Evolutionary conservation across 2,329 filamentous ascomycete species (phyloP).

Genomic region (Gliomastix tumulicola): DNA sequence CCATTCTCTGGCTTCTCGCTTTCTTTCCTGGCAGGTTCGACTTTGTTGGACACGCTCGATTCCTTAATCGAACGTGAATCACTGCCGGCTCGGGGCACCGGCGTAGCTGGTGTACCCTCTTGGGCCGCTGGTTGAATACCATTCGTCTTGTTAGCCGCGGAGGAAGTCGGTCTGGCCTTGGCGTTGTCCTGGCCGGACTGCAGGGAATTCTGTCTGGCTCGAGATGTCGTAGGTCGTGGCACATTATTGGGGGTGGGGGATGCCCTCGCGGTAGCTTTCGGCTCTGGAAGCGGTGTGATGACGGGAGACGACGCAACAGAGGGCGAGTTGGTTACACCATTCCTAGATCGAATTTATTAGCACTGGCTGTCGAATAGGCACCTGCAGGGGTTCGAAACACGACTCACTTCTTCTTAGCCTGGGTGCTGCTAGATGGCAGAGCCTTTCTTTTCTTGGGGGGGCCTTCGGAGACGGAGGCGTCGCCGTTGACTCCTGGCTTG

Average conservation of each 20-base stretch:
- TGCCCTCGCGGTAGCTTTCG: slow-evolving; percentile 37
- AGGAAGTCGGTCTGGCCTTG: slow-evolving; percentile 49
- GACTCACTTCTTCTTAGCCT: slow-evolving; percentile 70
- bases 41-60: slow-evolving; percentile 21
- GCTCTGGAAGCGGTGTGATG: slow-evolving; percentile 60
- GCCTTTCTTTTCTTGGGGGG: slow-evolving; percentile 70
- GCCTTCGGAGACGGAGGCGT: slow-evolving; percentile 59
- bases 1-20: slow-evolving; percentile 17
- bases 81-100: slow-evolving; percentile 17
- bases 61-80: slow-evolving; percentile 48
- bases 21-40: slow-evolving; percentile 24
- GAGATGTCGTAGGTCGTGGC: slow-evolving; percentile 59
- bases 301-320: slow-evolving; percentile 71
- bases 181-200: slow-evolving; percentile 50
- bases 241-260: slow-evolving; percentile 54
- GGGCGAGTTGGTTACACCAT: slow-evolving; percentile 41
- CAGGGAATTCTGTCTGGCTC: slow-evolving; percentile 69
- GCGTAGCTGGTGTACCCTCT: slow-evolving; percentile 23
- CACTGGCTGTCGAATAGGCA: too few relatives aligned
- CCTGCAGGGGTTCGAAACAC: not conserved
- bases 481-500: slow-evolving; percentile 58
- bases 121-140: slow-evolving; percentile 32
- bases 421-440: slow-evolving; percentile 56
- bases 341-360: too few relatives aligned
- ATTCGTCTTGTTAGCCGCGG: slow-evolving; percentile 55